Evolutionary conservation across 2,329 filamentous ascomycete species (phyloP).

Genomic region (Verticillium dahliae): DNA sequence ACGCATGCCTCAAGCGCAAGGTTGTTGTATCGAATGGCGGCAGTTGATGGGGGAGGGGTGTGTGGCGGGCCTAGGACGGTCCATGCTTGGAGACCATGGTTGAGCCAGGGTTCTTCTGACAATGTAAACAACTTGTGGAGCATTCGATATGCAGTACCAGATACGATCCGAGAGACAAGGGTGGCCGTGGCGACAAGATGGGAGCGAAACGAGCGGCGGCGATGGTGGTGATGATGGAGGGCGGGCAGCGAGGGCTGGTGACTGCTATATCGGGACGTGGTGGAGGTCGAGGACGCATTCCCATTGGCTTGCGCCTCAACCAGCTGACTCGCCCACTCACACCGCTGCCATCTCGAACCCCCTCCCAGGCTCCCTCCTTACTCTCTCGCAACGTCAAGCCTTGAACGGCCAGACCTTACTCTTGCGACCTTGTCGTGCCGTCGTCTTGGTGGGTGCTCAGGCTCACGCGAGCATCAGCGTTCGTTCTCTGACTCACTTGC

Average conservation of each 20-base stretch:
- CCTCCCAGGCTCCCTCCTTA: not conserved
- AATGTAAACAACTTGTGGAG: no score
- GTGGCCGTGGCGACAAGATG: not conserved
- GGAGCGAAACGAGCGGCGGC: not conserved
- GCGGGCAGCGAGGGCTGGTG: not conserved
- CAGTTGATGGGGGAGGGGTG: not conserved
- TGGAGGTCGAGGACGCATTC: not conserved
- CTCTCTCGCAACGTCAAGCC: no score
- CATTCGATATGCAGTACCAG: not conserved
- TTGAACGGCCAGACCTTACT: no score
- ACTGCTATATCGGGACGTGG: constrained; percentile 1
- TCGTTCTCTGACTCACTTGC: not conserved
- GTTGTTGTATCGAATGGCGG: not conserved
- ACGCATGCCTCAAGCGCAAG: not conserved
- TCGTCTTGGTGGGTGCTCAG: not conserved
- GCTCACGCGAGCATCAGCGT: not conserved
- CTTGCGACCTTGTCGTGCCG: not conserved
- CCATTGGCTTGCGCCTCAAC: not conserved
- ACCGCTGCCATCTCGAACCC: not conserved
- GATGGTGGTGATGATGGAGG: not conserved
- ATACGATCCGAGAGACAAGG: not conserved
- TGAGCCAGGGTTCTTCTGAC: not conserved
- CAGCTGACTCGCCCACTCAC: constrained; percentile 4
- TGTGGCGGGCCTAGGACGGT: not conserved
- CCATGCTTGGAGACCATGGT: not conserved